Conservation (phyloP, 345 rosid genomes). For the Salix dunnii region DNA sequence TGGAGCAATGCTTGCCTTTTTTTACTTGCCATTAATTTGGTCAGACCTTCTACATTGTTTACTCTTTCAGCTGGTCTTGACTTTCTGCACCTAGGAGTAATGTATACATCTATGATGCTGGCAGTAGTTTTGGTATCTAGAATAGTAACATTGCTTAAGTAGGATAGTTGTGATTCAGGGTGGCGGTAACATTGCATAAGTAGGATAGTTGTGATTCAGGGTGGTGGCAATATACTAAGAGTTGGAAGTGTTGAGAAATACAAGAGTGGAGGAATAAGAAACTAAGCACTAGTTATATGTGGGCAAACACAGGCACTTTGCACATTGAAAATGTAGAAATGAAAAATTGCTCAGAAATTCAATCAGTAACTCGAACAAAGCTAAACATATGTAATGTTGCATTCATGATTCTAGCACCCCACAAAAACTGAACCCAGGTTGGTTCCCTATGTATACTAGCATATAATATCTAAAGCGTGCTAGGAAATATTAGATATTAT, state of each 20-base stretch:
- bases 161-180: background rate
- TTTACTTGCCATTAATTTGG: too few relatives aligned
- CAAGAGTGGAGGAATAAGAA: background rate
- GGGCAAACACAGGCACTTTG: background rate
- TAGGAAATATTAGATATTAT: background rate
- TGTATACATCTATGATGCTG: background rate
- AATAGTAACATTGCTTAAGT: background rate
- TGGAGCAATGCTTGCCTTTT: background rate
- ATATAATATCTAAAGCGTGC: background rate
- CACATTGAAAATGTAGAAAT: background rate
- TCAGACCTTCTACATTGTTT: background rate
- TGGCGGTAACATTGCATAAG: background rate
- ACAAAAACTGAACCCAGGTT: too few relatives aligned
- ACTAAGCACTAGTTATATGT: background rate
- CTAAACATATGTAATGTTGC: background rate
- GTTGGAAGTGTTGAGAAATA: background rate
- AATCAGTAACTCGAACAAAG: background rate
- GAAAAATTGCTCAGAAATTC: background rate
- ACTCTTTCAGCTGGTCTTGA: background rate
- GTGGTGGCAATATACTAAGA: background rate
- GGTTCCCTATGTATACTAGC: background rate
- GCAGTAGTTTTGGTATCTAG: background rate
- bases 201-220: too few relatives aligned
- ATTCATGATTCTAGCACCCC: background rate
- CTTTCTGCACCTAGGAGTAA: background rate